Base-by-base conservation (phyloP, 140 eudicot genomes). In the Artemisia princeps region DNA sequence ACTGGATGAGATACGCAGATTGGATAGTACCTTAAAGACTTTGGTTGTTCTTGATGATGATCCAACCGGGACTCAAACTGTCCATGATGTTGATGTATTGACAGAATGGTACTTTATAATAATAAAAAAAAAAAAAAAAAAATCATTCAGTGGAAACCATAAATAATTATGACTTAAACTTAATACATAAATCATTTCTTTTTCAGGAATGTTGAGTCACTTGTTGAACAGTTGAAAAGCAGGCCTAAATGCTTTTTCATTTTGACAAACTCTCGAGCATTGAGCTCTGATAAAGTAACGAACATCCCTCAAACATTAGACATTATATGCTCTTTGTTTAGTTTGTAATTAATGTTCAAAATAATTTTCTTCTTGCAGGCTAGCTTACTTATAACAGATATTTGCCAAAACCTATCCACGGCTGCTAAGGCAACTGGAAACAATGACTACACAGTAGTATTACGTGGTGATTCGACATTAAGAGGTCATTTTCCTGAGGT, bases 11-110 rank as follows among this genome's bases (percentile, higher is more conserved):
- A 92, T 92, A 71, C 80, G 76, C 74, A 79, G 16, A 72, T 79
- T 82, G 63, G 84, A 65, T 67, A 79, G 70, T 52, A 88, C 74
- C 57, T 70, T 74, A 22, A 92, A 86, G 76, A 84, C 90, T 67
- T 72, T 92, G 74, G 92, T 92, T 70, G 99, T 92, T 80, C 82
- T 92, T 68, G 99, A 92, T 78, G 99, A 92, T 79, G 99, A 92
- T 82, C 99, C 99, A 75, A 92, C 99, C 53, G 99, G 99, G 68
- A 88, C 99, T 20, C 99, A 92, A 77, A 92, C 96, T 52, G 99
- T 92, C 64, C 95, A 92, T 72, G 96, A 88, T 73, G 86, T 92
- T 71, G 96, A 88, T 67, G 96, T 92, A 53, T 83, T 92, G 72
- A 88, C 96, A n/a, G 99, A 92, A 81, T 92, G 99, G 99, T 88